These are phyloP conservation scores for Populus alba DNA, from an alignment of 345 rosid genomes.

Conservation along the genomic window DNA sequence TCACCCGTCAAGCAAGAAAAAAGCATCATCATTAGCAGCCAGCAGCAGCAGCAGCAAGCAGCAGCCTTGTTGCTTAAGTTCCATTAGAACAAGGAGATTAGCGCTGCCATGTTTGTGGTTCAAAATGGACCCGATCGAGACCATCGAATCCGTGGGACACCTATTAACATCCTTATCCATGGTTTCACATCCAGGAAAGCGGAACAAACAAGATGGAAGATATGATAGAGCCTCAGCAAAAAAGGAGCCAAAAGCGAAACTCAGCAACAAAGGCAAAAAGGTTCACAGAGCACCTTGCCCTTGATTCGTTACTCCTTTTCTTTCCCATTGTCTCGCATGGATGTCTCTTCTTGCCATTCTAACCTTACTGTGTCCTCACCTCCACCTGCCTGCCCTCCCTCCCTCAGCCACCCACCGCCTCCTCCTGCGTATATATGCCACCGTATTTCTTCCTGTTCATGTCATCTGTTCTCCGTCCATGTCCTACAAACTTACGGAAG, in stretches of 20 bases:
- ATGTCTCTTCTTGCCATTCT: neutral
- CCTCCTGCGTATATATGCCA: neutral
- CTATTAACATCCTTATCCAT: neutral
- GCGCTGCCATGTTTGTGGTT: neutral
- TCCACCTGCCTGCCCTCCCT: neutral
- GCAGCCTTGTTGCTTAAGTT: neutral
- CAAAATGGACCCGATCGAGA: neutral
- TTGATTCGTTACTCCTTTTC: no score
- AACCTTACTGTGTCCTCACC: no score
- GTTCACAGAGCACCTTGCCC: no score
- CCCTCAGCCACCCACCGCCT: neutral
- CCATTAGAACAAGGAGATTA: neutral
- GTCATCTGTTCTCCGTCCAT: neutral
- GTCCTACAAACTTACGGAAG: neutral
- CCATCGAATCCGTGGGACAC: no score
- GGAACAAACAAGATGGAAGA: constrained; percentile 13
- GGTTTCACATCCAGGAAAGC: constrained; percentile 17
- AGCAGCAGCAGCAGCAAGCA: neutral
- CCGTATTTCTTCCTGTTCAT: neutral
- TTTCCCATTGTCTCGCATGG: no score
- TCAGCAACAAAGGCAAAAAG: neutral
- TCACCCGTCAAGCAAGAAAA: neutral
- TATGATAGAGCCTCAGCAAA: neutral
- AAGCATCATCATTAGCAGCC: neutral
- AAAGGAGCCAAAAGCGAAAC: neutral